Conservation (phyloP, 768 basidiomycete genomes). For the Tephrocybe rancida region DNA sequence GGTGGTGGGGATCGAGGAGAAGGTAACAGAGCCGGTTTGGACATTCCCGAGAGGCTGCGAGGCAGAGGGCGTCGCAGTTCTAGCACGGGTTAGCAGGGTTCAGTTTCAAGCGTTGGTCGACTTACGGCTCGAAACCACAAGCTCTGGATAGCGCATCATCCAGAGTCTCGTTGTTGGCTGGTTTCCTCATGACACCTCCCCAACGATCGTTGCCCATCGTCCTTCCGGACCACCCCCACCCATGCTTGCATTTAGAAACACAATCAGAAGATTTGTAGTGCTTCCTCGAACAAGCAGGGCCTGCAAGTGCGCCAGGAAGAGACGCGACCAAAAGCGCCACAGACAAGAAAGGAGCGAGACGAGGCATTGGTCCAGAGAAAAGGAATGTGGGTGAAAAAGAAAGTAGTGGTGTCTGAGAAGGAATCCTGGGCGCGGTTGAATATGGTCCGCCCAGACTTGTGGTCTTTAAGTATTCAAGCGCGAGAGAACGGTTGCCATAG, state of each 20-base stretch:
- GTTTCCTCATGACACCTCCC: conserved; percentile 50
- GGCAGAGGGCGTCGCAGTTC: conserved; percentile 17
- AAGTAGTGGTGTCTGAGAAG: conserved; percentile 8
- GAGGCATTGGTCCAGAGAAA: conserved; percentile 36
- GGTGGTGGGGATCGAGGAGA: not conserved
- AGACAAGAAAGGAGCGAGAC: conserved; percentile 34
- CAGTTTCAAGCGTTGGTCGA: not conserved
- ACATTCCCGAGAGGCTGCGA: conserved; percentile 18
- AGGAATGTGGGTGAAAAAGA: conserved; percentile 25
- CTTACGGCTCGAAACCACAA: conserved; percentile 34
- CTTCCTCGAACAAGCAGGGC: conserved; percentile 47
- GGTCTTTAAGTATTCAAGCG: conserved; percentile 8
- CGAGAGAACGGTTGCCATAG: conserved; percentile 21
- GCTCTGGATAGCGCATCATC: conserved; percentile 41
- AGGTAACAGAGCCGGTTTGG: conserved; percentile 11
- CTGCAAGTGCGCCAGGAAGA: conserved; percentile 42
- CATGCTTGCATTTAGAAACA: conserved; percentile 37
- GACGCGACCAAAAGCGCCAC: conserved; percentile 32
- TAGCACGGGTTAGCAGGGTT: not conserved
- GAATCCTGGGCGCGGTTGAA: conserved; percentile 9
- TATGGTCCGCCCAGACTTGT: conserved; percentile 1
- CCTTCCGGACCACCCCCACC: conserved; percentile 50
- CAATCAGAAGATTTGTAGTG: conserved; percentile 37
- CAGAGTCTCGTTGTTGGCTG: conserved; percentile 30
- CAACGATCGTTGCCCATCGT: conserved; percentile 58